A percentile compares a stretch with the other conserved stretches of the same genome.
Conservation (phyloP, 768 basidiomycete genomes). For the Flagelloscypha sp. region DNA sequence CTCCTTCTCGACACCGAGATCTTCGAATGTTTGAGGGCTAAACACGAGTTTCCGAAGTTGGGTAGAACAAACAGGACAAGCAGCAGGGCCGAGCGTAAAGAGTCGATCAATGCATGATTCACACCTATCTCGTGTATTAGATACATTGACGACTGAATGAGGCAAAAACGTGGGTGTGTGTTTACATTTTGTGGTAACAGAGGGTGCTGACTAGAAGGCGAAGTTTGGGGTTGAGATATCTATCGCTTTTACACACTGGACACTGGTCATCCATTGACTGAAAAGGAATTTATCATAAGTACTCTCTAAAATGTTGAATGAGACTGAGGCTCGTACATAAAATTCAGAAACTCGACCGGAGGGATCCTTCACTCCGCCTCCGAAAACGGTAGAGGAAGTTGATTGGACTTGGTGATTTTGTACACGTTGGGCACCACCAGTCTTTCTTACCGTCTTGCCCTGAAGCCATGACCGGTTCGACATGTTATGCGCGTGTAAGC, state of each 20-base stretch:
- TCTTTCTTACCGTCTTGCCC: slow-evolving; percentile 70
- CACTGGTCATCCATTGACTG: slow-evolving; percentile 91
- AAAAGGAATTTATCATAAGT: slow-evolving; percentile 2
- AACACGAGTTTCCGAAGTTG: slow-evolving; percentile 90
- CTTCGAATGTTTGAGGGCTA: slow-evolving; percentile 90
- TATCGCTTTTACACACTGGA: slow-evolving; percentile 94
- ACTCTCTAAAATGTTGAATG: background rate
- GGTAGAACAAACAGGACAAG: slow-evolving; percentile 89
- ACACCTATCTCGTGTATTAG: slow-evolving; percentile 52
- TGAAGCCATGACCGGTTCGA: slow-evolving; percentile 48
- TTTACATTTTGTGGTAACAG: slow-evolving; percentile 97
- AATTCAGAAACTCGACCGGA: slow-evolving; percentile 77
- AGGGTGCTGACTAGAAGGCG: slow-evolving; percentile 90
- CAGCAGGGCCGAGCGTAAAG: slow-evolving; percentile 92
- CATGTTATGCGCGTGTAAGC: slow-evolving; percentile 17
- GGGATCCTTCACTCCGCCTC: slow-evolving; percentile 80
- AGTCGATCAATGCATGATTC: slow-evolving; percentile 96
- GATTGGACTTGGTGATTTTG: slow-evolving; percentile 48
- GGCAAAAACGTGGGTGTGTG: slow-evolving; percentile 6
- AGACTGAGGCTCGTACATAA: slow-evolving; percentile 46
- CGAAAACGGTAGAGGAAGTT: slow-evolving; percentile 67
- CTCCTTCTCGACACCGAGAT: slow-evolving; percentile 89
- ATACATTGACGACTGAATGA: background rate
- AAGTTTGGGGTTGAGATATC: slow-evolving; percentile 91
- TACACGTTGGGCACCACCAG: slow-evolving; percentile 35